Evolutionary conservation across 805 yeast genomes (phyloP).

Genomic region (Metschnikowia cerradonensis): DNA sequence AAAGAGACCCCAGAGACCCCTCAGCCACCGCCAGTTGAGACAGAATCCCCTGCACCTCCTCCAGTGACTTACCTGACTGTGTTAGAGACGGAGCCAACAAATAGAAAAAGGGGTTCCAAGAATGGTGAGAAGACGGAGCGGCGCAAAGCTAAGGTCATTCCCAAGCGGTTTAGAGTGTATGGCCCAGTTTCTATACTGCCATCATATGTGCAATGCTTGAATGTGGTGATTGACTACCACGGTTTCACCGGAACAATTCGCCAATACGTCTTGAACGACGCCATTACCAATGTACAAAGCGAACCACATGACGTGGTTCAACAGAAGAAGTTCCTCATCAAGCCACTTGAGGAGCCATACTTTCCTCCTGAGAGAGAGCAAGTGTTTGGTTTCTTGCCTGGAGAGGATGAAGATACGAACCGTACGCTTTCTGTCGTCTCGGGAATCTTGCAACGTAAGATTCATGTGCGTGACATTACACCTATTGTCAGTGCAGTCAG

Average conservation of each 20-base stretch:
- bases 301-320: constrained; percentile 7
- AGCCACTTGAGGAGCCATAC: constrained; percentile 7
- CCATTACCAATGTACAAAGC: constrained; percentile 14
- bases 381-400: constrained; percentile 6
- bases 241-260: constrained; percentile 19
- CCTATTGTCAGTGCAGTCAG: constrained; percentile 17
- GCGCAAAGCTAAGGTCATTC: constrained; percentile 12
- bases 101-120: background rate
- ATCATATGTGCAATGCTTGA: constrained; percentile 20
- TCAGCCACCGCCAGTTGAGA: too few relatives aligned
- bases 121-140: constrained; percentile 4
- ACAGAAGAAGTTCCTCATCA: constrained; percentile 2
- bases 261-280: constrained; percentile 10
- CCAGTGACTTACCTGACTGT: background rate
- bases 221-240: constrained; percentile 19
- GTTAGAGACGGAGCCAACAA: background rate
- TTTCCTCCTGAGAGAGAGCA: constrained; percentile 4
- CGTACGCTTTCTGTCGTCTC: constrained; percentile 8
- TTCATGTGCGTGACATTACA: constrained; percentile 19
- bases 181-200: constrained; percentile 10
- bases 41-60: background rate
- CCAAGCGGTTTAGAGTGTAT: constrained; percentile 8
- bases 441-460: constrained; percentile 17
- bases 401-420: background rate
- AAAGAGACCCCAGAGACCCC: too few relatives aligned